Base-by-base conservation (phyloP, 768 basidiomycete species). In the Terana coerulea region DNA sequence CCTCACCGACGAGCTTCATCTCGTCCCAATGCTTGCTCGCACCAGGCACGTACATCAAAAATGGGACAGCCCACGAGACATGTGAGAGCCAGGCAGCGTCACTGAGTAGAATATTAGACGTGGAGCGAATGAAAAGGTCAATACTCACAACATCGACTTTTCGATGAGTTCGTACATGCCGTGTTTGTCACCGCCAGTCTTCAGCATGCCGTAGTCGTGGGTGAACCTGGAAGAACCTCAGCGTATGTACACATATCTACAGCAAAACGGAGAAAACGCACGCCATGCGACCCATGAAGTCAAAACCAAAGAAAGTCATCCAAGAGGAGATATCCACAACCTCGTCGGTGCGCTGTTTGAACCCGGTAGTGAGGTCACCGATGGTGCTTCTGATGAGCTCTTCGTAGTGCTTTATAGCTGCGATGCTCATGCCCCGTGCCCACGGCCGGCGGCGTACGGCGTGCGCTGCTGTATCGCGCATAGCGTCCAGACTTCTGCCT, bases 201-300 rank as follows among this genome's bases (percentile, higher is more conserved):
- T 37, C 11, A 56, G 29, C 47, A 52, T 56, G 21, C 47, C 34
- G 30, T 39, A 56, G 45, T 53, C 51, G n/a, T 49, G 34, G 19
- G 39, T 56, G 22, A 52, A 52, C 8, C 55, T 56, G 31, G 22
- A 33, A 6, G 17, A 30, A 25, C 26, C 19, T 51, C n/a, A 35
- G 31, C 3, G 19, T 10, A n/a, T 22, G 46, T 6, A n/a, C 11
- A 21, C 19, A 24, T 9, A 9, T 15, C n/a, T 22, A 49, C 4
- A 14, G 35, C 5, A 15, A n/a, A 5, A 3, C 17, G 17, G 3
- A 8, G 9, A 33, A 5, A 35, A 34, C 55, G 5, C 35, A 56
- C 55, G 55, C 51, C 51, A 56, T 56, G 12, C 33, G 51, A 12
- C 55, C 55, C 55, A 56, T 56, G 29, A 56, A 52, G 26, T 56